Evolutionary conservation across 805 yeast species (phyloP), one percentile per base, ranked within the genome.

Genomic region (Candida glaebosa): DNA sequence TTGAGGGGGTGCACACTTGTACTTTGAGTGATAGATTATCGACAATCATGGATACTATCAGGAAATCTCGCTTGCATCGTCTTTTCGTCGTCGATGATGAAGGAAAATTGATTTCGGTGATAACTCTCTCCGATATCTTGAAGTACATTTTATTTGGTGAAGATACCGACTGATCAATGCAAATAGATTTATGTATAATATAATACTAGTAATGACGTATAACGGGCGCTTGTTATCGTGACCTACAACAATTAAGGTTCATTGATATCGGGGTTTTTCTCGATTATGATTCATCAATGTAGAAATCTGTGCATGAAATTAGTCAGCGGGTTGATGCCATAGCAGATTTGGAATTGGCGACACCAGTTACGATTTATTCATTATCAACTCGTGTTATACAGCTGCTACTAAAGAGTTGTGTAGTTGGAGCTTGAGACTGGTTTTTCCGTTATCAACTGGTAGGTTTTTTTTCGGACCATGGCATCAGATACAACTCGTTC

Each of bases 1-100:
- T 91, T 54, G 98, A 93, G 63, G 99, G 99, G 44, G 98, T 93
- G 10, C 87, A 89, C 64, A 93, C 98, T 0, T 93, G 99, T 65
- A 87, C 97, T 0, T 73, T 81, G 49, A 76, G 81, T 51, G 99
- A 93, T 60, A 76, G 90, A 48, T 69, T 93, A 43, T 84, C 91
- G 46, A 87, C 95, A 12, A 84, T 93, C 43, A 76, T 93, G 81
- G 96, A 90, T 59, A 90, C 96, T 26, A 88, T 93, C 45, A 78
- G 97, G 54, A 85, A 89, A 52, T 82, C 95, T 25, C 78, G 98
- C 51, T 75, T 93, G 46, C 97, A 93, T 60, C 76, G 99, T 61
- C 76, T 93, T 57, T 87, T 90, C 56, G 89, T 93, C 22, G 96
- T 93, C 20, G 96, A 93, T 60, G 83, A 79, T n/a, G 74, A 76